A percentile compares a stretch with the other conserved stretches of the same genome.
Conservation (phyloP, 208 protist species). For the Crithidia thermophila region DNA sequence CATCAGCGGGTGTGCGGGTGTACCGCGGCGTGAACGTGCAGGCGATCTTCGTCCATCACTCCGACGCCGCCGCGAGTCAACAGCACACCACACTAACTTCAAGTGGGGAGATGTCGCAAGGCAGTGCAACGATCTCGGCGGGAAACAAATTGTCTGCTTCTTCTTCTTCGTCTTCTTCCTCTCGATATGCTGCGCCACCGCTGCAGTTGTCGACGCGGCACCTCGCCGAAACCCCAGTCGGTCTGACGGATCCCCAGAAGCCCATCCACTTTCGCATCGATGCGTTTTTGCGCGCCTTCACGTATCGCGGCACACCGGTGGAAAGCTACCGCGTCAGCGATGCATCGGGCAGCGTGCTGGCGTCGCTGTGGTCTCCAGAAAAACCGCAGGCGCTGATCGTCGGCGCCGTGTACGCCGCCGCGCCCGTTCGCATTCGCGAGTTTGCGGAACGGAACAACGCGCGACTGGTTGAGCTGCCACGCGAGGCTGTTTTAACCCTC, state of each 20-base stretch:
- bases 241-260: slow-evolving; percentile 20
- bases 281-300: slow-evolving; percentile 64
- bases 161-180: too few relatives aligned
- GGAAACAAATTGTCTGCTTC: too few relatives aligned
- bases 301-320: slow-evolving; percentile 58
- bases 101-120: too few relatives aligned
- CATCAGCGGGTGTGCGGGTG: slow-evolving; percentile 60
- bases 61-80: not conserved
- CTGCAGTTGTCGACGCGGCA: slow-evolving; percentile 23
- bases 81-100: too few relatives aligned
- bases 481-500: slow-evolving; percentile 10
- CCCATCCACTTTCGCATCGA: slow-evolving; percentile 58
- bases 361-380: slow-evolving; percentile 59
- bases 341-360: slow-evolving; percentile 65
- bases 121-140: too few relatives aligned
- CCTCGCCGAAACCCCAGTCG: slow-evolving; percentile 32
- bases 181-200: not conserved
- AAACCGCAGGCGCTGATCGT: slow-evolving; percentile 30
- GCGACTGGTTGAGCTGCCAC: slow-evolving; percentile 65
- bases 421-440: slow-evolving; percentile 54
- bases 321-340: slow-evolving; percentile 86
- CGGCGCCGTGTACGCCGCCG: slow-evolving; percentile 62
- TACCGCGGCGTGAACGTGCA: slow-evolving; percentile 68
- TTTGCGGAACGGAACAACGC: slow-evolving; percentile 59
- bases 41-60: slow-evolving; percentile 70